These are phyloP conservation scores for Penicillium canariense DNA, from an alignment of 495 filamentous ascomycete species.

Conservation along the genomic window DNA sequence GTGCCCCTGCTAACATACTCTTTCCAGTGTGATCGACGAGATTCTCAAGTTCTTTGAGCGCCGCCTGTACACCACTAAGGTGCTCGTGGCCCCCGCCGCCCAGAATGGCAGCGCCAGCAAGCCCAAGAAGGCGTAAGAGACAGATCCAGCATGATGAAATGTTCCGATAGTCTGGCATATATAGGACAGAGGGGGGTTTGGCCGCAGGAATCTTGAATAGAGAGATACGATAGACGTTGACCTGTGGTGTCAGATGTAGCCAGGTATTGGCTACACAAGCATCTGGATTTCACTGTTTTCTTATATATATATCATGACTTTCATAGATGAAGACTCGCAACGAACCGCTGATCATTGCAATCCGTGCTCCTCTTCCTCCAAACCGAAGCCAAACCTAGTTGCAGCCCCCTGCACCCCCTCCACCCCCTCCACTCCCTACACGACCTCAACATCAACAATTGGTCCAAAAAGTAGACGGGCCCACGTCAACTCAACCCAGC, in stretches of 20 bases:
- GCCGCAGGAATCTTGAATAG: slow-evolving; percentile 2
- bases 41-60: slow-evolving; percentile 80
- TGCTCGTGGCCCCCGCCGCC: slow-evolving; percentile 13
- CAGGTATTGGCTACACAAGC: not conserved
- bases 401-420: no score
- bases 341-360: slow-evolving; percentile 4
- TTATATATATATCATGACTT: slow-evolving; percentile 11
- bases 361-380: not conserved
- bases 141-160: slow-evolving; percentile 18
- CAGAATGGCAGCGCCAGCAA: slow-evolving; percentile 38
- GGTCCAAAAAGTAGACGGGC: no score
- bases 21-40: slow-evolving; percentile 81
- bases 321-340: slow-evolving; percentile 20
- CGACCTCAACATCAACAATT: no score
- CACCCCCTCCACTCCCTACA: no score
- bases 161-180: slow-evolving; percentile 15
- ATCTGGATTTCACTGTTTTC: not conserved
- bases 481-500: not conserved
- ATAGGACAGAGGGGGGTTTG: not conserved
- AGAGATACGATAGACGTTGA: not conserved
- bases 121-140: slow-evolving; percentile 40
- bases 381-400: not conserved
- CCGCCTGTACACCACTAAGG: slow-evolving; percentile 43
- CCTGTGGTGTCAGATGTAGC: not conserved
- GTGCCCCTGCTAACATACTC: slow-evolving; percentile 13